phyloP scores from a whole-genome alignment of 2,329 filamentous ascomycete genomes.

The Stachybotrys chartarum region DNA sequence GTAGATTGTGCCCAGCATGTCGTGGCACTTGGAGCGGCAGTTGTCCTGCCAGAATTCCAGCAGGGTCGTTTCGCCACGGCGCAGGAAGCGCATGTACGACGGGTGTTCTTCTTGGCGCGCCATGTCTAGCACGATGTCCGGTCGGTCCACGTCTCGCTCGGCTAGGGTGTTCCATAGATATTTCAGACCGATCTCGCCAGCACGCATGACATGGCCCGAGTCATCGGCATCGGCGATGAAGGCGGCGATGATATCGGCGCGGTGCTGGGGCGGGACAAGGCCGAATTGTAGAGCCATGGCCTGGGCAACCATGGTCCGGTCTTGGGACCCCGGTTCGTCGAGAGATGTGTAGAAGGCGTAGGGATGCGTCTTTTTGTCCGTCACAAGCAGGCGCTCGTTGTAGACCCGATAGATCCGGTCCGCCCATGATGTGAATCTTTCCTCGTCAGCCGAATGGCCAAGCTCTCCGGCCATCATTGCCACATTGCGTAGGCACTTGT shows the following conservation, averaged over 20 bases:
- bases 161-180: constrained; percentile 33
- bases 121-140: constrained; percentile 33
- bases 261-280: constrained; percentile 11
- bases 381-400: constrained; percentile 24
- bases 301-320: constrained; percentile 30
- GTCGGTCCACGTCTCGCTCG: constrained; percentile 24
- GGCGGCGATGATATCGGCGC: constrained; percentile 10
- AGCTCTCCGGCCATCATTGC: constrained; percentile 27
- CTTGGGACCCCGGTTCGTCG: constrained; percentile 20
- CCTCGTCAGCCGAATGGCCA: constrained; percentile 13
- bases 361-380: constrained; percentile 18
- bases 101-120: constrained; percentile 38
- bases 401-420: constrained; percentile 22
- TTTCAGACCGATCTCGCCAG: constrained; percentile 33
- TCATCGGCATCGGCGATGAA: constrained; percentile 15
- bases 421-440: constrained; percentile 16
- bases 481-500: constrained; percentile 28
- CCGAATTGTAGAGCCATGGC: constrained; percentile 21
- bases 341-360: constrained; percentile 30
- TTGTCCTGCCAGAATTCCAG: constrained; percentile 36
- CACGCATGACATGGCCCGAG: constrained; percentile 26
- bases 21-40: constrained; percentile 36
- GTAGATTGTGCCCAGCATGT: constrained; percentile 40
- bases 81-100: constrained; percentile 38
- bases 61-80: constrained; percentile 34